These are phyloP conservation scores for Phytopythium cucurbitacearum DNA, from an alignment of 352 stramenopile genomes.

Conservation along the genomic window DNA sequence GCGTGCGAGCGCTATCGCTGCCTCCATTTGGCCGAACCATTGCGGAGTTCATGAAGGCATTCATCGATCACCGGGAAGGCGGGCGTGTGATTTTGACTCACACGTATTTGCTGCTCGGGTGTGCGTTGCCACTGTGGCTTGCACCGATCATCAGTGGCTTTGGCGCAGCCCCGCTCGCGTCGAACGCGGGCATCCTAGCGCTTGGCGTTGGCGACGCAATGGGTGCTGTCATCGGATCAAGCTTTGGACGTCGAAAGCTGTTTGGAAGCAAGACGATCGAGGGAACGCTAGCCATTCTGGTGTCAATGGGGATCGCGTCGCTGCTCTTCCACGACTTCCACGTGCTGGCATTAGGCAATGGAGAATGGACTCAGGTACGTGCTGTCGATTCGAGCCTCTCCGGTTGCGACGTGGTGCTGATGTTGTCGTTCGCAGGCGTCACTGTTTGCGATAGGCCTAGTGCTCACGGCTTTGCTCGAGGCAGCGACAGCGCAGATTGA, in stretches of 20 bases:
- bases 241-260: slow-evolving; percentile 35
- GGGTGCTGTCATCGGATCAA: slow-evolving; percentile 59
- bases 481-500: slow-evolving; percentile 75
- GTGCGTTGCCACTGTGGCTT: slow-evolving; percentile 71
- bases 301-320: slow-evolving; percentile 56
- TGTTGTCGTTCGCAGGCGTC: slow-evolving; percentile 16
- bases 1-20: slow-evolving; percentile 51
- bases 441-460: slow-evolving; percentile 18
- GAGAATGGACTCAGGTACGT: slow-evolving; percentile 31
- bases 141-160: slow-evolving; percentile 3
- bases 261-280: slow-evolving; percentile 70
- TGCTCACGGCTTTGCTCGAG: slow-evolving; percentile 65
- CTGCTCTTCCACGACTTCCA: slow-evolving; percentile 44
- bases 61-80: slow-evolving; percentile 73
- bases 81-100: slow-evolving; percentile 70
- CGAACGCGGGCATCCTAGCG: slow-evolving; percentile 67
- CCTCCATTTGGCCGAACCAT: slow-evolving; percentile 49
- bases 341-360: slow-evolving; percentile 8
- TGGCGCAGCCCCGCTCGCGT: slow-evolving; percentile 17
- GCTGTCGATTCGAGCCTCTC: neutral
- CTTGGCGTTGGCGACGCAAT: slow-evolving; percentile 76
- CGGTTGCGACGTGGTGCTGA: neutral
- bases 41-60: slow-evolving; percentile 57
- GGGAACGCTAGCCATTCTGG: slow-evolving; percentile 50
- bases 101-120: slow-evolving; percentile 75